Evolutionary conservation across 1,284 basidiomycete species (phyloP).

Genomic region (Exobasidium cylindrosporum): DNA sequence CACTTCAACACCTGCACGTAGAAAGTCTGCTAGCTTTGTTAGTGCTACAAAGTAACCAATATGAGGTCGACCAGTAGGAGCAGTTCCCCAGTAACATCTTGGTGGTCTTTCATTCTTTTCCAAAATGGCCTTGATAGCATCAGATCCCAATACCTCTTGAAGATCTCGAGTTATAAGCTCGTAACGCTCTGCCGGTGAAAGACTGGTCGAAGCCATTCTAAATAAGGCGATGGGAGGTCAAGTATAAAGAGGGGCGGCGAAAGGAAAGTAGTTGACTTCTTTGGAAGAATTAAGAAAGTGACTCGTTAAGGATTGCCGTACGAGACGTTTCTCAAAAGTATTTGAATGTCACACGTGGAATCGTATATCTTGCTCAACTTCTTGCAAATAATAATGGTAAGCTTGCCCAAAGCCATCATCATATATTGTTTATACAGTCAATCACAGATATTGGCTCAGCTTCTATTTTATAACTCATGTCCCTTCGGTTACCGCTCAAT

Average conservation of each 20-base stretch:
- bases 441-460: too few species aligned
- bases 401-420: too few species aligned
- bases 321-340: too few species aligned
- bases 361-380: too few species aligned
- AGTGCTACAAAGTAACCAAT: constrained; percentile 95
- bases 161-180: constrained; percentile 81
- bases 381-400: too few species aligned
- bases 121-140: constrained; percentile 77
- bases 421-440: too few species aligned
- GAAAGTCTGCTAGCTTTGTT: constrained; percentile 93
- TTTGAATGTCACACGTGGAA: too few species aligned
- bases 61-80: constrained; percentile 87
- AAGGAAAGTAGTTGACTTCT: too few species aligned
- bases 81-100: constrained; percentile 67
- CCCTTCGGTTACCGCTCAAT: neutral
- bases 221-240: neutral
- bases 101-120: constrained; percentile 60
- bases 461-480: too few species aligned
- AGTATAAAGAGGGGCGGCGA: neutral
- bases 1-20: constrained; percentile 86
- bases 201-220: constrained; percentile 16
- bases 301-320: too few species aligned
- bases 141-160: constrained; percentile 83
- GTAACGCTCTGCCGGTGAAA: constrained; percentile 66
- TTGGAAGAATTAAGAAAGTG: neutral